A percentile compares a stretch with the other conserved stretches of the same genome.
phyloP scores from a whole-genome alignment of 1,284 basidiomycete genomes.

The Ustilago curta region DNA sequence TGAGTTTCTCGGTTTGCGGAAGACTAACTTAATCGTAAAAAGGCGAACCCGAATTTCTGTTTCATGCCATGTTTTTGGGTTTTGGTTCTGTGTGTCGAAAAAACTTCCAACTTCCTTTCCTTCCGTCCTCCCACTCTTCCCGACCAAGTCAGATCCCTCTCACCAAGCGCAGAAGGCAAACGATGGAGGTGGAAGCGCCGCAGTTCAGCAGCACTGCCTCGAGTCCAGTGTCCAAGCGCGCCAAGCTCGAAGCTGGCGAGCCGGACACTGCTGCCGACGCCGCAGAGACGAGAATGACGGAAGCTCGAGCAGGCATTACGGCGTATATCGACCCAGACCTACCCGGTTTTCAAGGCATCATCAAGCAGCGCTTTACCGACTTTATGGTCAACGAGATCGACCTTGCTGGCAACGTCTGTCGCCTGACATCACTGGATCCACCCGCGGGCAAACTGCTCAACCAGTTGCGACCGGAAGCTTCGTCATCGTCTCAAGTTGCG shows the following conservation, averaged over 20 bases:
- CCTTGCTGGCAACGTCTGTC: conserved; percentile 33
- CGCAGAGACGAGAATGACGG: conserved; percentile 42
- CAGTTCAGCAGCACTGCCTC: neutral
- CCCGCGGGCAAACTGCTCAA: conserved; percentile 37
- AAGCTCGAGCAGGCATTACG: conserved; percentile 50
- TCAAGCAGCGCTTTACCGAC: conserved; percentile 66
- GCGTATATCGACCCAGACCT: conserved; percentile 53
- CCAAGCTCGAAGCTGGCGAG: conserved; percentile 15
- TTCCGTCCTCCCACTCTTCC: conserved; percentile 1
- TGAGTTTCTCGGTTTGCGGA: conserved; percentile 1
- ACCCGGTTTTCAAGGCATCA: conserved; percentile 61
- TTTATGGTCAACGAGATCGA: conserved; percentile 64
- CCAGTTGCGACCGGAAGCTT: conserved; percentile 13
- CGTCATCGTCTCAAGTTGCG: neutral
- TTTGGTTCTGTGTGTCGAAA: neutral
- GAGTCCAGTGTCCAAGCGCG: conserved; percentile 22
- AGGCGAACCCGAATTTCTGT: conserved; percentile 5
- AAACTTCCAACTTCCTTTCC: too few species aligned
- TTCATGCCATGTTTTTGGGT: neutral
- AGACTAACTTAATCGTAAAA: conserved; percentile 4
- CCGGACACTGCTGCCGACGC: neutral
- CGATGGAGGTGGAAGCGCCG: neutral
- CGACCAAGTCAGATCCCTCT: neutral
- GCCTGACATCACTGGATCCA: conserved; percentile 51
- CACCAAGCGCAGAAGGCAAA: neutral